Evolutionary conservation across 768 basidiomycete genomes (phyloP).

Genomic region (Mycena kentingensis): DNA sequence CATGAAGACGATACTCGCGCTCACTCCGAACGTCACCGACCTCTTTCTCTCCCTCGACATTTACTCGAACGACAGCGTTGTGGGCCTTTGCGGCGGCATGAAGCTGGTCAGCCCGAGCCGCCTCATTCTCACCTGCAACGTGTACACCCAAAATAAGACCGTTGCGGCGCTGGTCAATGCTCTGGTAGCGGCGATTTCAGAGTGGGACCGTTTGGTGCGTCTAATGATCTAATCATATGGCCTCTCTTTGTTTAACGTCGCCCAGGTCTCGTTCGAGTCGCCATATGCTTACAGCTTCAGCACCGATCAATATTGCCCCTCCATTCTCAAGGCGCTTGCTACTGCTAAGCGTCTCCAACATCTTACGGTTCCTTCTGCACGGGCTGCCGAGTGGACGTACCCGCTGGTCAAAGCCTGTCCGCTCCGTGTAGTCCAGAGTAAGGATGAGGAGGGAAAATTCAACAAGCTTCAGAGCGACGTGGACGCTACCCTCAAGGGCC

Average conservation of each 20-base stretch:
- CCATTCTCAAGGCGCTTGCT: neutral
- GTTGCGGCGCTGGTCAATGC: neutral
- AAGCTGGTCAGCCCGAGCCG: neutral
- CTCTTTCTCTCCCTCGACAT: neutral
- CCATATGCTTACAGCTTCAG: neutral
- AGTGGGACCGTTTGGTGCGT: neutral
- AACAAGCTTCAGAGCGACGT: too few species aligned
- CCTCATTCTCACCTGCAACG: neutral
- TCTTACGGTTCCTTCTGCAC: neutral
- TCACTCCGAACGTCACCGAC: neutral
- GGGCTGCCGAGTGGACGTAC: neutral
- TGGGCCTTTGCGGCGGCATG: neutral
- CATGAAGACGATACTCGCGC: neutral
- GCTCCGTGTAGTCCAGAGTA: neutral
- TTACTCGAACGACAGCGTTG: neutral
- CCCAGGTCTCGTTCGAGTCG: neutral
- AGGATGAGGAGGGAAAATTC: too few species aligned
- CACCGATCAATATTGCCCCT: too few species aligned
- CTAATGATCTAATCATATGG: too few species aligned
- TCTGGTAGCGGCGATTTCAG: neutral
- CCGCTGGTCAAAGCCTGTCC: neutral
- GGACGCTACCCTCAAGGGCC: too few species aligned
- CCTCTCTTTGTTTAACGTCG: neutral
- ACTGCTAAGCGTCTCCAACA: neutral
- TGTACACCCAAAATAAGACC: neutral